phyloP scores from a whole-genome alignment of 176 grass and related monocot species.

The Calamus simplicifolius region DNA sequence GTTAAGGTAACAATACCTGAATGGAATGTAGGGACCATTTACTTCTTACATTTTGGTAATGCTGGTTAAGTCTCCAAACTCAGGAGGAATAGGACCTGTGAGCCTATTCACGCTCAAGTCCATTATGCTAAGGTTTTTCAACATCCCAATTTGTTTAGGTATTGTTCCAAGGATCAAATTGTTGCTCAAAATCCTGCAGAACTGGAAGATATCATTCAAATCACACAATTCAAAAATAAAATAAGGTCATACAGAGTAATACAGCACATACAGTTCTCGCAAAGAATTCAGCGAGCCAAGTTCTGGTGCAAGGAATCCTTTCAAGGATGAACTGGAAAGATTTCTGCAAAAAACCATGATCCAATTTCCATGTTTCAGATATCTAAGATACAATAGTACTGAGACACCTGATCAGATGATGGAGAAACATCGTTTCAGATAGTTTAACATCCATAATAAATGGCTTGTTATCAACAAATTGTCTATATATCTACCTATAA shows the following conservation, averaged over 20 bases:
- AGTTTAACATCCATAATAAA: too few species aligned
- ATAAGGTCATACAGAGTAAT: background rate
- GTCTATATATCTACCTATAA: too few species aligned
- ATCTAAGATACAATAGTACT: too few species aligned
- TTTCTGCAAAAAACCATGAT: constrained; percentile 37
- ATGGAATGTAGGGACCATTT: background rate
- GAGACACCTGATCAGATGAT: too few species aligned
- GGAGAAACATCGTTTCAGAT: too few species aligned
- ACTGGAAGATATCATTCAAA: background rate
- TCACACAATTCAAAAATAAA: too few species aligned
- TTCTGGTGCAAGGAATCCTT: constrained; percentile 71
- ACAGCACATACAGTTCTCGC: constrained; percentile 68
- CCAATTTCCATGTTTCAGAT: constrained; percentile 5
- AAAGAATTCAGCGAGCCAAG: constrained; percentile 54
- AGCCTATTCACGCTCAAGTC: constrained; percentile 78
- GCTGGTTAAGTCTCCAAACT: constrained; percentile 46
- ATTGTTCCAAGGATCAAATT: constrained; percentile 81
- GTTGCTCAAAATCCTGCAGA: constrained; percentile 69
- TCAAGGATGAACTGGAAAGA: constrained; percentile 68
- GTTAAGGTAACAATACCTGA: background rate
- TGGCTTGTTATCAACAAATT: too few species aligned
- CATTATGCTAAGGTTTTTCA: constrained; percentile 66
- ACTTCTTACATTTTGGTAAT: constrained; percentile 60
- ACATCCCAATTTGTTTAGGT: constrained; percentile 48
- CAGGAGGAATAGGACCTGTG: constrained; percentile 63